A percentile compares a stretch with the other conserved stretches of the same genome.
Conservation (phyloP, 2,329 filamentous ascomycete species). For the Paecilomyces dactylethromorphus region DNA sequence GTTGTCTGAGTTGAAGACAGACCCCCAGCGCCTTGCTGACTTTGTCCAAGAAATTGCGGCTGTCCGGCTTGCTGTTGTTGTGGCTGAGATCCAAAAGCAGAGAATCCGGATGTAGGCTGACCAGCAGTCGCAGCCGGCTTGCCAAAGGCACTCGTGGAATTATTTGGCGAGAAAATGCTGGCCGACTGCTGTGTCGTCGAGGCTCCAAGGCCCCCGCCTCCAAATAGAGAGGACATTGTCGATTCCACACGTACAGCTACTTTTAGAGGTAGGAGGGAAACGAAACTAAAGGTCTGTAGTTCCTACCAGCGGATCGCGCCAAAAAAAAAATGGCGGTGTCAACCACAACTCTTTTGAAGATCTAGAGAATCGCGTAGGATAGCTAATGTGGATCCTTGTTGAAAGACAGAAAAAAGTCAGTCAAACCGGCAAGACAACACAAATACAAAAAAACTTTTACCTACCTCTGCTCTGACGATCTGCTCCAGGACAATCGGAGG, state of each 20-base stretch:
- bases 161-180: slow-evolving; percentile 21
- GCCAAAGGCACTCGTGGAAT: slow-evolving; percentile 20
- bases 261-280: not conserved
- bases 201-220: slow-evolving; percentile 9
- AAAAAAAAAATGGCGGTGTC: not conserved
- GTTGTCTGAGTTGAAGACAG: slow-evolving; percentile 24
- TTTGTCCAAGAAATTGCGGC: slow-evolving; percentile 20
- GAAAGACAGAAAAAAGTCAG: not conserved
- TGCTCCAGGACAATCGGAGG: not conserved
- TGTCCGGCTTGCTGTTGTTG: slow-evolving; percentile 16
- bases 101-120: slow-evolving; percentile 16
- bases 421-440: not conserved
- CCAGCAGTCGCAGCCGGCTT: slow-evolving; percentile 13
- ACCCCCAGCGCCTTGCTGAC: slow-evolving; percentile 12
- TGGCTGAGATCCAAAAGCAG: slow-evolving; percentile 21
- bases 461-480: not conserved
- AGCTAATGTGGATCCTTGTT: not conserved
- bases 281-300: not conserved
- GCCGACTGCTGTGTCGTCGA: slow-evolving; percentile 15
- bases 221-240: slow-evolving; percentile 21
- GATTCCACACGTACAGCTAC: not conserved
- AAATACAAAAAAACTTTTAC: not conserved
- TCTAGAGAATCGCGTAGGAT: not conserved
- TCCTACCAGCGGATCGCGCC: not conserved
- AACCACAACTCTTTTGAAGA: not conserved